Percentiles rank a stretch among this genome's conserved stretches.
These are phyloP conservation scores for Yarrowia bubula DNA, from an alignment of 805 yeast genomes.

Conservation along the genomic window DNA sequence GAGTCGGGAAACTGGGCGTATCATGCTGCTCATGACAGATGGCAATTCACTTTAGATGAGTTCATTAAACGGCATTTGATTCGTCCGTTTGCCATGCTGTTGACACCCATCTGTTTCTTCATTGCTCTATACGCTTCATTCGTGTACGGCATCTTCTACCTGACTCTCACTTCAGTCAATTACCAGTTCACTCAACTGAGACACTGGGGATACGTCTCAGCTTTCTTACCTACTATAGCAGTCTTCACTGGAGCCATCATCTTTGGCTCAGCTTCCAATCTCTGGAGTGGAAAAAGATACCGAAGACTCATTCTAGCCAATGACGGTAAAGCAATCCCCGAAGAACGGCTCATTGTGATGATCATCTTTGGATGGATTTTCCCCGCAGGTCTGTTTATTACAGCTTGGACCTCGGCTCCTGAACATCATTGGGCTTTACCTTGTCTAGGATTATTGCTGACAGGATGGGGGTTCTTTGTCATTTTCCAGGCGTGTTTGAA, in stretches of 20 bases:
- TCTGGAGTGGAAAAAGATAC: slow-evolving; percentile 43
- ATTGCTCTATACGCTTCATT: slow-evolving; percentile 70
- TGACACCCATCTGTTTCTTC: slow-evolving; percentile 63
- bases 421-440: slow-evolving; percentile 55
- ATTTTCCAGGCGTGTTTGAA: slow-evolving; percentile 60
- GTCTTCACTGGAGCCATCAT: slow-evolving; percentile 60
- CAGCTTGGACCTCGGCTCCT: slow-evolving; percentile 65
- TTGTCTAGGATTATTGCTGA: slow-evolving; percentile 53
- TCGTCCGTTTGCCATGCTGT: slow-evolving; percentile 76
- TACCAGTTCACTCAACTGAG: slow-evolving; percentile 59
- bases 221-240: slow-evolving; percentile 77
- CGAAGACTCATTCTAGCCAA: slow-evolving; percentile 49
- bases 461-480: slow-evolving; percentile 53
- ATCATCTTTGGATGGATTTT: slow-evolving; percentile 67
- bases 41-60: slow-evolving; percentile 66
- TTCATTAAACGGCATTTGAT: slow-evolving; percentile 67
- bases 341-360: slow-evolving; percentile 76
- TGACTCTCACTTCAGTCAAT: slow-evolving; percentile 47
- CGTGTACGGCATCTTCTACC: slow-evolving; percentile 73
- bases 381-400: slow-evolving; percentile 80
- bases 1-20: slow-evolving; percentile 51
- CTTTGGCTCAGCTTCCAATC: slow-evolving; percentile 31
- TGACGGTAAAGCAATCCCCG: slow-evolving; percentile 67
- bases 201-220: slow-evolving; percentile 62
- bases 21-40: slow-evolving; percentile 91